These are phyloP conservation scores for Paecilomyces sp. DNA, from an alignment of 2,329 filamentous ascomycete genomes.

Conservation along the genomic window DNA sequence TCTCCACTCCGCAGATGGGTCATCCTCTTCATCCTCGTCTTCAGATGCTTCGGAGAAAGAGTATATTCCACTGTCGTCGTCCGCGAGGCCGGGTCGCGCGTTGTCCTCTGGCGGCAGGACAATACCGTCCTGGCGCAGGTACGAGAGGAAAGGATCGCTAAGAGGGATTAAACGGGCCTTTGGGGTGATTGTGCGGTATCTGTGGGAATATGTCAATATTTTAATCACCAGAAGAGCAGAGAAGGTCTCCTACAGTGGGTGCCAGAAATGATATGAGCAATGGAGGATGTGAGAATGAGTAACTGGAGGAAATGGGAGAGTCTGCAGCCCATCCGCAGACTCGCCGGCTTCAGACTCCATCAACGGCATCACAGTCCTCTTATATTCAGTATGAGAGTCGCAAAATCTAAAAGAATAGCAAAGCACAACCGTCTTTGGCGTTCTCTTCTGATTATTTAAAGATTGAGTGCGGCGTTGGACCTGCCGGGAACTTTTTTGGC, in stretches of 20 bases:
- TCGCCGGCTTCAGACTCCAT: conserved; percentile 10
- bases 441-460: not conserved
- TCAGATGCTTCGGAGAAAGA: conserved; percentile 43
- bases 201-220: conserved; percentile 23
- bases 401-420: not conserved
- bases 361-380: conserved; percentile 17
- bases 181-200: conserved; percentile 72
- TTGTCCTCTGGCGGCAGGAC: conserved; percentile 56
- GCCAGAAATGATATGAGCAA: conserved; percentile 92
- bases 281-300: conserved; percentile 82
- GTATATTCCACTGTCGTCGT: conserved; percentile 54
- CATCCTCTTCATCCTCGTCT: conserved; percentile 52
- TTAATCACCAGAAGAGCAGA: not conserved
- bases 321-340: conserved; percentile 6
- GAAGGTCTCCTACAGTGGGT: conserved; percentile 54
- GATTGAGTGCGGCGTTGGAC: not conserved
- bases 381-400: not conserved
- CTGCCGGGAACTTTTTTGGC: not conserved
- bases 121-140: conserved; percentile 89
- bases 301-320: conserved; percentile 71
- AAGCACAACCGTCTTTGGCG: not conserved
- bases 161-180: conserved; percentile 81
- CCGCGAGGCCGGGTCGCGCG: conserved; percentile 22
- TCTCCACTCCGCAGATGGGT: conserved; percentile 50
- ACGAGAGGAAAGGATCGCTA: conserved; percentile 66